phyloP scores from a whole-genome alignment of 1,139 yeast genomes.

The Yamadazyma dendronema region DNA sequence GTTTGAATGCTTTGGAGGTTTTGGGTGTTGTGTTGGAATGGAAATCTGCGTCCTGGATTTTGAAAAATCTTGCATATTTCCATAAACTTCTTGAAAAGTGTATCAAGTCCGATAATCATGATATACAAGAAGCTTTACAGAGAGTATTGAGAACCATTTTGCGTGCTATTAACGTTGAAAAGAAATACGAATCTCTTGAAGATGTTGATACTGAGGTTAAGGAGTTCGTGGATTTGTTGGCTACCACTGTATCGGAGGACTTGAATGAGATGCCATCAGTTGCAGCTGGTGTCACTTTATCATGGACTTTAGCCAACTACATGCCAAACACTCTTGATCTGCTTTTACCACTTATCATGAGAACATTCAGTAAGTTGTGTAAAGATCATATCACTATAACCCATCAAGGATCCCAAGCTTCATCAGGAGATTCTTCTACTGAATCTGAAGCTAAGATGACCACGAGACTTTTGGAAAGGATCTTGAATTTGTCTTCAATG shows the following conservation, averaged over 20 bases:
- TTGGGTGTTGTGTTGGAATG: constrained; percentile 81
- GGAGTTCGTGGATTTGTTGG: constrained; percentile 59
- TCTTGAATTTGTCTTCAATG: constrained; percentile 73
- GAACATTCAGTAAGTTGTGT: constrained; percentile 83
- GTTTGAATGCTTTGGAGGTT: constrained; percentile 89
- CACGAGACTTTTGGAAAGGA: constrained; percentile 70
- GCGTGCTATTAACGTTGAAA: constrained; percentile 53
- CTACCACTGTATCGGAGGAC: constrained; percentile 77
- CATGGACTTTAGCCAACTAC: constrained; percentile 77
- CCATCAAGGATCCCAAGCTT: constrained; percentile 44
- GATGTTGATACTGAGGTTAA: constrained; percentile 61
- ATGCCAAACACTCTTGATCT: constrained; percentile 74
- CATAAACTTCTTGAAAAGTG: constrained; percentile 80
- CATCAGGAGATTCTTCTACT: constrained; percentile 31
- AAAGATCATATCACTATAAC: constrained; percentile 83
- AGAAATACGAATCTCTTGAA: constrained; percentile 42
- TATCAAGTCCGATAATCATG: constrained; percentile 78
- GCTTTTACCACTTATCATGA: constrained; percentile 72
- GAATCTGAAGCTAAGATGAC: constrained; percentile 79
- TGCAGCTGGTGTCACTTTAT: constrained; percentile 86
- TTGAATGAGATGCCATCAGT: constrained; percentile 77
- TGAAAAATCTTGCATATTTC: constrained; percentile 63
- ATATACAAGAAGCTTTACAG: constrained; percentile 78
- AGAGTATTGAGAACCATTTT: constrained; percentile 68
- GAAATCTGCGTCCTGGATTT: constrained; percentile 74